Conservation (phyloP, 352 stramenopile species). For the Phytophthora lateralis region DNA sequence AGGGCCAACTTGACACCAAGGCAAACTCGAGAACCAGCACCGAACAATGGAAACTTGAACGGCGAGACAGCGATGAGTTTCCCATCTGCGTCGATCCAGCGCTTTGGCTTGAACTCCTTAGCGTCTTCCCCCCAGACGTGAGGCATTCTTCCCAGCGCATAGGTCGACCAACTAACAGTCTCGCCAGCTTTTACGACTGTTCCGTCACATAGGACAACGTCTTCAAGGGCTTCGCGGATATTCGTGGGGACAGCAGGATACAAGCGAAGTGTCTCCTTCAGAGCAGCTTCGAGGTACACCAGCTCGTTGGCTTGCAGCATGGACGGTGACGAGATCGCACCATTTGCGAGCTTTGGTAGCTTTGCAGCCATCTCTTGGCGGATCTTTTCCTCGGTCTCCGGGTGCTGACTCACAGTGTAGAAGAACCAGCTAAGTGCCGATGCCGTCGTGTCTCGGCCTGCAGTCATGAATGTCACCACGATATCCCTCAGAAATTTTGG, state of each 20-base stretch:
- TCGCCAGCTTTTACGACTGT: slow-evolving; percentile 36
- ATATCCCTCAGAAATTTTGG: slow-evolving; percentile 61
- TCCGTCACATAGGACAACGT: slow-evolving; percentile 50
- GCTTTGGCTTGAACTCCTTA: slow-evolving; percentile 48
- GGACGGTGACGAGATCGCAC: slow-evolving; percentile 10
- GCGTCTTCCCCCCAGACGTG: slow-evolving; percentile 51
- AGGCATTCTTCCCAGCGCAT: slow-evolving; percentile 42
- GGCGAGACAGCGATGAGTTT: slow-evolving; percentile 39
- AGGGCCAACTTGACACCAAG: slow-evolving; percentile 51
- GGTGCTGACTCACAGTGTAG: slow-evolving; percentile 54
- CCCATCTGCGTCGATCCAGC: slow-evolving; percentile 40
- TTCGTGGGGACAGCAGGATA: slow-evolving; percentile 37
- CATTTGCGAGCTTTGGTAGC: slow-evolving; percentile 23
- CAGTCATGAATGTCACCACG: slow-evolving; percentile 78
- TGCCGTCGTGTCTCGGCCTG: slow-evolving; percentile 71
- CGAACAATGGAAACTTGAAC: slow-evolving; percentile 59
- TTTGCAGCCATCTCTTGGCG: slow-evolving; percentile 37
- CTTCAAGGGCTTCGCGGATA: slow-evolving; percentile 35
- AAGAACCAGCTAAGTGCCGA: slow-evolving; percentile 73
- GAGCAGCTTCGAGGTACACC: slow-evolving; percentile 48
- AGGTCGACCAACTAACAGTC: slow-evolving; percentile 40
- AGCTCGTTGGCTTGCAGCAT: slow-evolving; percentile 35
- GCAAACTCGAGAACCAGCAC: slow-evolving; percentile 50
- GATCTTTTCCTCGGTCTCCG: slow-evolving; percentile 43
- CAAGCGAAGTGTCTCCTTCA: slow-evolving; percentile 44